A percentile compares a stretch with the other conserved stretches of the same genome.
Evolutionary conservation across 768 basidiomycete species (phyloP).

Genomic region (Podaxis sp.): DNA sequence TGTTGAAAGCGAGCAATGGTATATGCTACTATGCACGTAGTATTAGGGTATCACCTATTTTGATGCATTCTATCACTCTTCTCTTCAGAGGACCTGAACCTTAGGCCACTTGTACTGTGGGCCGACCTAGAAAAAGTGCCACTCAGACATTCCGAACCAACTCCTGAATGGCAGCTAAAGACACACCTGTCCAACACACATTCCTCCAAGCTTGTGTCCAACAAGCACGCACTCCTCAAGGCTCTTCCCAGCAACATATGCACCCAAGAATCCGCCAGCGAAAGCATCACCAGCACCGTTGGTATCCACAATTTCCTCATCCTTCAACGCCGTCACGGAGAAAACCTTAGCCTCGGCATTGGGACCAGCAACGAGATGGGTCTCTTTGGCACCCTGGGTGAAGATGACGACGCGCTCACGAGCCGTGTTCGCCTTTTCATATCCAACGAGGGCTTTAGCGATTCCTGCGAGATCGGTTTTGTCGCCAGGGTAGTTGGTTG

Average conservation of each 20-base stretch:
- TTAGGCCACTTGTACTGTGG: slow-evolving; percentile 57
- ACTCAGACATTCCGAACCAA: background rate
- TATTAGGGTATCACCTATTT: slow-evolving; percentile 14
- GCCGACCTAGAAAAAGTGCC: slow-evolving; percentile 37
- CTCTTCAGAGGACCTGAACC: slow-evolving; percentile 37
- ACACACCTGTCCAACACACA: slow-evolving; percentile 79
- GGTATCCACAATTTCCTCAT: slow-evolving; percentile 85
- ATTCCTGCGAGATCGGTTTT: slow-evolving; percentile 61
- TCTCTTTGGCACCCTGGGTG: slow-evolving; percentile 85
- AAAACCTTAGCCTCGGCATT: slow-evolving; percentile 58
- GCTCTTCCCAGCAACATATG: slow-evolving; percentile 73
- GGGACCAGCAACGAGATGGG: slow-evolving; percentile 68
- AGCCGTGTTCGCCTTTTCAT: slow-evolving; percentile 72
- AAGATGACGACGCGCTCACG: slow-evolving; percentile 84
- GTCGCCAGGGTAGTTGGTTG: slow-evolving; percentile 65
- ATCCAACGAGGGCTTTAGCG: slow-evolving; percentile 73
- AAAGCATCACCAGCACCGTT: slow-evolving; percentile 99
- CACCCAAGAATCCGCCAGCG: slow-evolving; percentile 94
- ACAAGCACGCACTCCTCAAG: slow-evolving; percentile 76
- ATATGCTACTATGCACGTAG: slow-evolving; percentile 13
- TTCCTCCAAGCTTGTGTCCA: slow-evolving; percentile 84
- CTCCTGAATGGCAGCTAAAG: slow-evolving; percentile 1
- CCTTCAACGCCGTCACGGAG: slow-evolving; percentile 55
- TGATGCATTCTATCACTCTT: background rate
- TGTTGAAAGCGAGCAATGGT: slow-evolving; percentile 14